Base-by-base conservation (phyloP, 148 eudicot species). In the Cornus florida region DNA sequence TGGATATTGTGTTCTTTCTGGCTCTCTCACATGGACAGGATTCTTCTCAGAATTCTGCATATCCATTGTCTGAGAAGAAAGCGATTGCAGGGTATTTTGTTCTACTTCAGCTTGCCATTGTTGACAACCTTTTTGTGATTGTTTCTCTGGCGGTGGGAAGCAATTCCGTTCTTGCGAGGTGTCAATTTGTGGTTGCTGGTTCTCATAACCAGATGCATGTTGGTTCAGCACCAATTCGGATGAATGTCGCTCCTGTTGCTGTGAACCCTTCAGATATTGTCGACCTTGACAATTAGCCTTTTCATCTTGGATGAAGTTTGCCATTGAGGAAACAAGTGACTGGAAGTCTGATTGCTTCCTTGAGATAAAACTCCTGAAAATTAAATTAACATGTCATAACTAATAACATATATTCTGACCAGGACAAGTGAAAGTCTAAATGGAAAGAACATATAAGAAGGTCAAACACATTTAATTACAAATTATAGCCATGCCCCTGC, bases 321-420 rank as follows among this genome's bases (percentile, higher is more conserved):
- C 95, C 97, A 92, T 23, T 86, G 92, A 9, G 89, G 77, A 81
- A 80, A 88, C 76, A 87, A 83, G 72, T 90, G 91, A 83, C 85
- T 78, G 39, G 93, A 79, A 67, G 86, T 79, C 78, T 89, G 88
- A 71, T 81, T 88, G 90, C 86, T 83, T 75, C 89, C 91, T 82
- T 92, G 97, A 82, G 89, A 82, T 70, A 90, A 78, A 56, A 88
- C 85, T 81, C 89, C 89, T 79, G 80, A 69, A 74, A 28, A 73
- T 78, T 62, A 56, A 65, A n/a, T 59, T 66, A 46, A 70, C 31
- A 74, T 69, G 73, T 64, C 43, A 78, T 22, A 20, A 53, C 23
- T 62, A 20, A 20, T n/a, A 4, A 62, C 28, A 3, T 0, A 62
- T 12, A 41, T 67, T 67, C 22, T 50, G 1, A 14, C 2, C 20